Conservation (phyloP, 129 eudicot species). For the sunflower (Helianthus annuus) region DNA sequence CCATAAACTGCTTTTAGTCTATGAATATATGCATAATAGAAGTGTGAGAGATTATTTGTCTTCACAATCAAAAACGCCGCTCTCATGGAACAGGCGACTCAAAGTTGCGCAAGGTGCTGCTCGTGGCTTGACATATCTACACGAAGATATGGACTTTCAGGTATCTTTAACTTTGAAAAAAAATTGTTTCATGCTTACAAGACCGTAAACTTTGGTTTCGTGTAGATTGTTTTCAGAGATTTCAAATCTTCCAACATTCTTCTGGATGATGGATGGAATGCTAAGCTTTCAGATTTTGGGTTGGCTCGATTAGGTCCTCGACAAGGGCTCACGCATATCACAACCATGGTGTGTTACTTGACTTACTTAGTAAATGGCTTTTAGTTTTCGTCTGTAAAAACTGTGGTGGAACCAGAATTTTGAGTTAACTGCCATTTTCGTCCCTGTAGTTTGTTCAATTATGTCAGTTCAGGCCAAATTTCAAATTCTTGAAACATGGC, state of each 20-base stretch:
- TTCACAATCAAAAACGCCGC: slow-evolving; percentile 42
- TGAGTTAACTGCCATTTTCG: too few species aligned
- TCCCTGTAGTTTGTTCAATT: too few species aligned
- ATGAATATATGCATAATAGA: slow-evolving; percentile 79
- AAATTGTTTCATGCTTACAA: background rate
- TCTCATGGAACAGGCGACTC: slow-evolving; percentile 77
- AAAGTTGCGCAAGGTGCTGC: slow-evolving; percentile 92
- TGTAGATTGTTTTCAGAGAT: slow-evolving; percentile 81
- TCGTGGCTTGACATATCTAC: slow-evolving; percentile 81
- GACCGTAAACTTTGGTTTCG: background rate
- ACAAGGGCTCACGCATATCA: slow-evolving; percentile 78
- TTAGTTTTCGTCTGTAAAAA: background rate
- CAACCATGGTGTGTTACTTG: slow-evolving; percentile 68
- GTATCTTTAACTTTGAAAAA: slow-evolving; percentile 23
- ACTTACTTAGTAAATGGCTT: background rate
- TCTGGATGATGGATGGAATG: slow-evolving; percentile 81
- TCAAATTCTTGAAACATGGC: too few species aligned
- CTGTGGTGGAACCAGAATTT: too few species aligned
- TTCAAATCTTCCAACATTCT: slow-evolving; percentile 83
- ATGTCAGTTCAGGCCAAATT: too few species aligned
- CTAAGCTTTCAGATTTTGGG: slow-evolving; percentile 91
- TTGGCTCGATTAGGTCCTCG: slow-evolving; percentile 84
- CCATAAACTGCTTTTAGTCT: slow-evolving; percentile 71
- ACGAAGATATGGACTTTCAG: slow-evolving; percentile 94
- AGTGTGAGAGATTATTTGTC: slow-evolving; percentile 85